A percentile compares a stretch with the other conserved stretches of the same genome.
Evolutionary conservation across 768 basidiomycete genomes (phyloP).

Genomic region (Candolleomyces eurysporus): DNA sequence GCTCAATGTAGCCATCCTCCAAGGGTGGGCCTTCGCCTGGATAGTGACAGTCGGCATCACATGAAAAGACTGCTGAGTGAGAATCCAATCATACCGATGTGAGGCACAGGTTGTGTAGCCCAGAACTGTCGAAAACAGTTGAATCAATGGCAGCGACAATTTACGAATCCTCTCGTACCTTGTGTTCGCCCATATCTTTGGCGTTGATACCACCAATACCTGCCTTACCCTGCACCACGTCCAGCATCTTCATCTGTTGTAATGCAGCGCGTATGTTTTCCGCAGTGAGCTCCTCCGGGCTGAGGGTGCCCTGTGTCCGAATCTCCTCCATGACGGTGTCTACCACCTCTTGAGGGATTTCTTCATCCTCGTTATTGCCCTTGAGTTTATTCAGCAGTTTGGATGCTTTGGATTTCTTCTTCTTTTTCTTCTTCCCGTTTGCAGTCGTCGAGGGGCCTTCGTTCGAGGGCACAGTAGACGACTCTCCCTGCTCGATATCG

Average conservation of each 20-base stretch:
- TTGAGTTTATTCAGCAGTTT: conserved; percentile 49
- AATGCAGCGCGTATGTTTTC: conserved; percentile 68
- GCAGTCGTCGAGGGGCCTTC: not conserved
- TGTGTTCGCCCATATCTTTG: conserved; percentile 85
- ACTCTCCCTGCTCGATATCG: not conserved
- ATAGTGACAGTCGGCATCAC: not conserved
- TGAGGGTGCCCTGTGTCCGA: conserved; percentile 31
- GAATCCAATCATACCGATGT: conserved; percentile 49
- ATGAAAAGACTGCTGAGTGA: not conserved
- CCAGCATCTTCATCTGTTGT: conserved; percentile 81
- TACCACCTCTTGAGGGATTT: conserved; percentile 64
- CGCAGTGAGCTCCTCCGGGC: conserved; percentile 48
- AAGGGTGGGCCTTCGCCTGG: conserved; percentile 61
- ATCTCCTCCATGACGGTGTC: conserved; percentile 60
- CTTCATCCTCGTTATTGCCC: conserved; percentile 46
- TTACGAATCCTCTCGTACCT: conserved; percentile 47
- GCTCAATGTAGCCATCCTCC: conserved; percentile 89
- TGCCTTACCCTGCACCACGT: conserved; percentile 79
- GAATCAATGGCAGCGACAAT: not conserved
- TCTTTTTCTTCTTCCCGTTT: conserved; percentile 75
- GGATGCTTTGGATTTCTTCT: conserved; percentile 75
- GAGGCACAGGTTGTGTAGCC: conserved; percentile 97
- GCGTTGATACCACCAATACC: conserved; percentile 73
- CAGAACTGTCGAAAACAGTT: conserved; percentile 65
- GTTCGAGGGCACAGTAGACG: conserved; percentile 1